These are phyloP conservation scores for Thielaviopsis populi DNA, from an alignment of 2,329 filamentous ascomycete genomes.

Conservation along the genomic window DNA sequence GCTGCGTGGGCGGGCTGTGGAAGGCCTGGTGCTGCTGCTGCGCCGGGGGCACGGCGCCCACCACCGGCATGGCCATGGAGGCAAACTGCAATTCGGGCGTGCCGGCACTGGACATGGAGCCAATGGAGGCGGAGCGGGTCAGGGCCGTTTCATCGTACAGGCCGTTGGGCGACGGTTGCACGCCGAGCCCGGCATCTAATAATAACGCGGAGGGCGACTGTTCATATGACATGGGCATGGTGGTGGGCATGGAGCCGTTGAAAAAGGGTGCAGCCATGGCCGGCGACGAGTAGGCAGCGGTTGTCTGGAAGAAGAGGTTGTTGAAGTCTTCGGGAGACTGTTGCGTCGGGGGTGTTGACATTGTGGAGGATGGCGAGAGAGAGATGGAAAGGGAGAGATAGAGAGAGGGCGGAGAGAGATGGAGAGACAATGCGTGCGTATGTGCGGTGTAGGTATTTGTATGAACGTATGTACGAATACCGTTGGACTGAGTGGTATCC, in stretches of 20 bases:
- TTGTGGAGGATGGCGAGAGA: background rate
- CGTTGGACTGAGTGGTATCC: background rate
- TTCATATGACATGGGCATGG: slow-evolving; percentile 5
- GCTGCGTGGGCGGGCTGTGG: slow-evolving; percentile 32
- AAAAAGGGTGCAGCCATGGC: slow-evolving; percentile 3
- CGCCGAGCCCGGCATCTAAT: background rate
- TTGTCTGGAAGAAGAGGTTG: background rate
- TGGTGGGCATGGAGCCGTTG: slow-evolving; percentile 5
- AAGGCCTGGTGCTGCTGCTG: slow-evolving; percentile 26
- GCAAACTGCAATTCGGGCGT: slow-evolving; percentile 9
- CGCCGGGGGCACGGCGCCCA: background rate
- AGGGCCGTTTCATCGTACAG: slow-evolving; percentile 6
- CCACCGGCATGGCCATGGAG: slow-evolving; percentile 2
- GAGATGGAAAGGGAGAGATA: background rate
- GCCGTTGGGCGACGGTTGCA: background rate
- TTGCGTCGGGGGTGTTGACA: slow-evolving; percentile 6
- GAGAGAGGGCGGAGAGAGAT: background rate
- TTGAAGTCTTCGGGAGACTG: slow-evolving; percentile 4
- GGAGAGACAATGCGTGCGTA: background rate
- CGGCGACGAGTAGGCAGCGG: background rate
- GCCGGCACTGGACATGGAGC: slow-evolving; percentile 6
- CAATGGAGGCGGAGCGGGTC: slow-evolving; percentile 11
- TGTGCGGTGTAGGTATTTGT: too few relatives aligned
- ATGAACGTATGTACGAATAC: background rate
- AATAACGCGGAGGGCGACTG: background rate